Evolutionary conservation across 139 green algal genomes (phyloP).

Genomic region (Haematococcus sp.): DNA sequence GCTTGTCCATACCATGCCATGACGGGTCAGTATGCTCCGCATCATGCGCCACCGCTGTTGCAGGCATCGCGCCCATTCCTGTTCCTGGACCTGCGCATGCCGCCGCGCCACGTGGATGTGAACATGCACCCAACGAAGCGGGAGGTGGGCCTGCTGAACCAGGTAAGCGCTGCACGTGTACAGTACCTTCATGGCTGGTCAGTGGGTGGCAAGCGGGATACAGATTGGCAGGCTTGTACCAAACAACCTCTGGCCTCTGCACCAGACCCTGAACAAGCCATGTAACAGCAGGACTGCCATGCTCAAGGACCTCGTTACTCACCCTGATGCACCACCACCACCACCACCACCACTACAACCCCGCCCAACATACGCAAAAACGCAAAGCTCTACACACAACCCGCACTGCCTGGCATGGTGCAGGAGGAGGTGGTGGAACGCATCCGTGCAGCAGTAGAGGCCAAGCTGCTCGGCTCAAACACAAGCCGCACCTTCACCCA

Average conservation of each 20-base stretch:
- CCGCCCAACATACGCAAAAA: no score
- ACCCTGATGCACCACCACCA: no score
- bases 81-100: constrained; percentile 82
- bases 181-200: neutral
- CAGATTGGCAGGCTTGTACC: no score
- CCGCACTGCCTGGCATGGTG: no score
- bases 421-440: constrained; percentile 47
- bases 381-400: no score
- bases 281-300: no score
- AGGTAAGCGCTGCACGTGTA: constrained; percentile 44
- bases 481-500: constrained; percentile 61
- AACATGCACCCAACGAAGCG: constrained; percentile 96
- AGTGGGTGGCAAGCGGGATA: neutral
- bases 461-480: constrained; percentile 64
- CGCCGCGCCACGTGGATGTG: constrained; percentile 67
- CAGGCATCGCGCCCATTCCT: constrained; percentile 84
- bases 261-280: no score
- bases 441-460: constrained; percentile 61
- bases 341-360: no score
- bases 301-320: no score
- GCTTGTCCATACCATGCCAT: no score
- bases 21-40: no score
- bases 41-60: constrained; percentile 13
- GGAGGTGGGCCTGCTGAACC: constrained; percentile 88
- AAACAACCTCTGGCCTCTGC: neutral